phyloP scores from a whole-genome alignment of 2,329 filamentous ascomycete genomes.

The Exophiala calicioides region DNA sequence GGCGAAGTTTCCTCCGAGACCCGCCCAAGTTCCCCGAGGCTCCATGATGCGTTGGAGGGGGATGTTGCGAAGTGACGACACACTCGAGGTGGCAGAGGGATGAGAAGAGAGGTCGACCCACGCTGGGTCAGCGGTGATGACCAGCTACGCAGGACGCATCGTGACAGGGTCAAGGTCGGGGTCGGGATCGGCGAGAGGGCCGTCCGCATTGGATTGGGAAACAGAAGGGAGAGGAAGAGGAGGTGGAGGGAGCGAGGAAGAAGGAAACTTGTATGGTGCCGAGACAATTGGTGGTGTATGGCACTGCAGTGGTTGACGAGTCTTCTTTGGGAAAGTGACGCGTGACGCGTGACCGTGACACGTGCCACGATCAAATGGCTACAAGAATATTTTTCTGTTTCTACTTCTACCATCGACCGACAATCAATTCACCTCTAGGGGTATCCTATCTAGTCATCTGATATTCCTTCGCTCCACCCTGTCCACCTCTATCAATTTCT shows the following conservation, averaged over 20 bases:
- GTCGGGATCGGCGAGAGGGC: conserved; percentile 12
- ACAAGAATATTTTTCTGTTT: too few relatives aligned
- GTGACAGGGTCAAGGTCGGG: conserved; percentile 5
- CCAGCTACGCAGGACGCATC: conserved; percentile 2
- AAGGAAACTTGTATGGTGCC: too few relatives aligned
- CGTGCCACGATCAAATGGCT: too few relatives aligned
- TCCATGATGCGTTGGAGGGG: conserved; percentile 10
- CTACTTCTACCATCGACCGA: too few relatives aligned
- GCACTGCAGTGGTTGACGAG: neutral
- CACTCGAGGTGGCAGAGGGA: neutral
- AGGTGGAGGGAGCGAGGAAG: too few relatives aligned
- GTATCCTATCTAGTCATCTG: too few relatives aligned
- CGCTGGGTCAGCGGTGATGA: too few relatives aligned
- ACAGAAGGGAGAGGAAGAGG: conserved; percentile 1
- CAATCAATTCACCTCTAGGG: conserved; percentile 4
- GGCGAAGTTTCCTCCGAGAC: conserved; percentile 24
- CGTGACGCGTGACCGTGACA: too few relatives aligned
- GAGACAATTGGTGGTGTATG: too few relatives aligned
- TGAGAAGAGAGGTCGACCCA: neutral
- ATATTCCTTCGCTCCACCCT: too few relatives aligned
- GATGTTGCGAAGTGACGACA: conserved; percentile 1
- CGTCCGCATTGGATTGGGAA: conserved; percentile 20
- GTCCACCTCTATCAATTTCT: neutral
- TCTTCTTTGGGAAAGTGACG: too few relatives aligned
- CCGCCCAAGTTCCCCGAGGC: conserved; percentile 15